These are phyloP conservation scores for Geotrichum klebahnii DNA, from an alignment of 1,139 yeast species.

Conservation along the genomic window DNA sequence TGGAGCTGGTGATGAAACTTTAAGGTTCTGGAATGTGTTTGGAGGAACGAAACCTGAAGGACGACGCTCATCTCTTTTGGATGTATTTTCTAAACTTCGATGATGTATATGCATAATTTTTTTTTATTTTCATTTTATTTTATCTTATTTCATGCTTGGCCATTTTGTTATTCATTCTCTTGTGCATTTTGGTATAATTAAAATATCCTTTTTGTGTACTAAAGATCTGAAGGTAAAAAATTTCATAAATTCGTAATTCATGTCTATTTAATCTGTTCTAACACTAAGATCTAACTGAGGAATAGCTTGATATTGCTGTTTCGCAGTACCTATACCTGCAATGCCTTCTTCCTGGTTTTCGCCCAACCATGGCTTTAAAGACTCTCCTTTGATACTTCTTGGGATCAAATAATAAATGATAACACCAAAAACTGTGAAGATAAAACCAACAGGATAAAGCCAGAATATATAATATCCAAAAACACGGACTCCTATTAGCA, in stretches of 20 bases:
- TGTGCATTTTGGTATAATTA: no score
- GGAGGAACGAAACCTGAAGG: slow-evolving; percentile 52
- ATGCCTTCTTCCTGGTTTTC: slow-evolving; percentile 41
- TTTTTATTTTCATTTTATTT: not conserved
- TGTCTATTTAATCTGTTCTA: no score
- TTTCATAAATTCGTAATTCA: no score
- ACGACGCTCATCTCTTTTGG: slow-evolving; percentile 53
- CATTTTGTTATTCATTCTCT: not conserved
- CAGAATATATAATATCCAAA: slow-evolving; percentile 45
- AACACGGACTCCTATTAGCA: slow-evolving; percentile 43
- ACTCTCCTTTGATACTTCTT: slow-evolving; percentile 40
- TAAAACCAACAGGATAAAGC: slow-evolving; percentile 47
- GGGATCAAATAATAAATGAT: slow-evolving; percentile 42
- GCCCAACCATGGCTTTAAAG: slow-evolving; percentile 46
- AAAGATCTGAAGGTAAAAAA: no score
- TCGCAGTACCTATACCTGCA: slow-evolving; percentile 44
- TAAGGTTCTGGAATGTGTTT: slow-evolving; percentile 89
- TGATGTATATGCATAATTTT: no score
- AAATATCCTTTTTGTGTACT: no score
- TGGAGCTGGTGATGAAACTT: slow-evolving; percentile 97
- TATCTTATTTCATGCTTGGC: not conserved
- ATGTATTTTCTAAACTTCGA: slow-evolving; percentile 74
- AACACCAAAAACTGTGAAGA: slow-evolving; percentile 44
- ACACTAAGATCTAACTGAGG: no score
- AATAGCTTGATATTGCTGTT: not conserved